A percentile compares a stretch with the other conserved stretches of the same genome.
Conservation (phyloP, 352 stramenopile genomes). For the Phytophthora agathidicida region DNA sequence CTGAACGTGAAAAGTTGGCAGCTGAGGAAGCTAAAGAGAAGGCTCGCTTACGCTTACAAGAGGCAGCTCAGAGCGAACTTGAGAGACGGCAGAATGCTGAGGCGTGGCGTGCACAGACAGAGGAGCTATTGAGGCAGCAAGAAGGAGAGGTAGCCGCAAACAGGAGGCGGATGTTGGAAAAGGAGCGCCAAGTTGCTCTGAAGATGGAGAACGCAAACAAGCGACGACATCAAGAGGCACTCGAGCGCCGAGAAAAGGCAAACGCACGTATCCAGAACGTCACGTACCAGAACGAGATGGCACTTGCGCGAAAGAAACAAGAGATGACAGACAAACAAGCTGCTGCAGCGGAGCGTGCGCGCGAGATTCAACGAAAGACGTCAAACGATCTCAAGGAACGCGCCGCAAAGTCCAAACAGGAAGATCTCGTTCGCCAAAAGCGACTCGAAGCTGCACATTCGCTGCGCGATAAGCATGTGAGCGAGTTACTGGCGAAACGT, state of each 20-base stretch:
- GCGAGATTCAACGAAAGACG: slow-evolving; percentile 70
- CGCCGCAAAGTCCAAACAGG: slow-evolving; percentile 61
- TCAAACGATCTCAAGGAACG: slow-evolving; percentile 65
- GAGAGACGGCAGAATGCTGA: slow-evolving; percentile 73
- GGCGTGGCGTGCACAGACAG: slow-evolving; percentile 68
- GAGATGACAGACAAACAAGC: slow-evolving; percentile 69
- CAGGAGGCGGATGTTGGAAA: slow-evolving; percentile 62
- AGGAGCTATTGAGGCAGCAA: slow-evolving; percentile 66
- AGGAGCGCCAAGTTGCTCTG: slow-evolving; percentile 57
- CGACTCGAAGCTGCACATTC: slow-evolving; percentile 58
- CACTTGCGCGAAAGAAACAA: slow-evolving; percentile 60
- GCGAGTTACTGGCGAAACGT: slow-evolving; percentile 48
- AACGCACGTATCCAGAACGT: slow-evolving; percentile 62
- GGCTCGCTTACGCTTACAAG: slow-evolving; percentile 39
- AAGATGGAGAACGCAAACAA: slow-evolving; percentile 69
- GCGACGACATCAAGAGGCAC: slow-evolving; percentile 56
- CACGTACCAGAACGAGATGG: slow-evolving; percentile 61
- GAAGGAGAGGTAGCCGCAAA: slow-evolving; percentile 60
- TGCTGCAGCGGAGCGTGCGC: slow-evolving; percentile 48
- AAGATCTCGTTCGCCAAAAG: slow-evolving; percentile 69
- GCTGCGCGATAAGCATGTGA: slow-evolving; percentile 46
- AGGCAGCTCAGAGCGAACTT: slow-evolving; percentile 53
- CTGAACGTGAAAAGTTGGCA: slow-evolving; percentile 55
- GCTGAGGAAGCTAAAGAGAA: slow-evolving; percentile 51
- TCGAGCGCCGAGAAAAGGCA: slow-evolving; percentile 58